A percentile compares a stretch with the other conserved stretches of the same genome.
phyloP scores from a whole-genome alignment of 352 stramenopile species.

The Phytophthora agathidicida region DNA sequence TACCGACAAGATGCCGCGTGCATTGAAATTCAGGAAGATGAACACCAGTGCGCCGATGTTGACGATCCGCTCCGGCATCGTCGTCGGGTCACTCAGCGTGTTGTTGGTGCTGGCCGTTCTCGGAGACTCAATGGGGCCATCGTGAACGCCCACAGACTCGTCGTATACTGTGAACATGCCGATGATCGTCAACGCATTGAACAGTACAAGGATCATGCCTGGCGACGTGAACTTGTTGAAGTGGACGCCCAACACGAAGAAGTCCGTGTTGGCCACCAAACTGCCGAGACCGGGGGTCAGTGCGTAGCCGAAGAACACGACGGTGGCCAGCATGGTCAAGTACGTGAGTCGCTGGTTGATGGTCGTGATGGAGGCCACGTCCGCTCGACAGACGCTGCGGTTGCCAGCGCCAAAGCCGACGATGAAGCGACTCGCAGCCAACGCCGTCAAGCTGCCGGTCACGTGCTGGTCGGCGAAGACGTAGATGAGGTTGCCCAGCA shows the following conservation, averaged over 20 bases:
- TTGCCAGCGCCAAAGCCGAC: conserved; percentile 79
- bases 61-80: conserved; percentile 59
- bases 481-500: conserved; percentile 74
- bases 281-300: conserved; percentile 69
- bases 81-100: conserved; percentile 52
- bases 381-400: conserved; percentile 71
- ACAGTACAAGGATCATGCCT: conserved; percentile 55
- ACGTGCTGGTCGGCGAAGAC: conserved; percentile 66
- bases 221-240: conserved; percentile 76
- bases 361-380: conserved; percentile 70
- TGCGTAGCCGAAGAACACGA: conserved; percentile 77
- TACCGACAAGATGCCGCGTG: conserved; percentile 71
- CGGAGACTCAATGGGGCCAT: conserved; percentile 58
- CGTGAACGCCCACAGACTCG: conserved; percentile 52
- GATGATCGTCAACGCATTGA: conserved; percentile 69
- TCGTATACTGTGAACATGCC: conserved; percentile 68
- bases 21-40: conserved; percentile 80
- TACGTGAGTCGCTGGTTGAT: conserved; percentile 75
- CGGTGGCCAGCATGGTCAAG: conserved; percentile 66
- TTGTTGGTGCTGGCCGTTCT: conserved; percentile 34
- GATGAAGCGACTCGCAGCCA: conserved; percentile 67
- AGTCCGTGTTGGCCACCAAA: conserved; percentile 59
- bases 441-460: conserved; percentile 50
- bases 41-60: conserved; percentile 69
- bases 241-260: conserved; percentile 57